Base-by-base conservation (phyloP, 2,329 filamentous ascomycete species). In the Tympanopsis confertula region DNA sequence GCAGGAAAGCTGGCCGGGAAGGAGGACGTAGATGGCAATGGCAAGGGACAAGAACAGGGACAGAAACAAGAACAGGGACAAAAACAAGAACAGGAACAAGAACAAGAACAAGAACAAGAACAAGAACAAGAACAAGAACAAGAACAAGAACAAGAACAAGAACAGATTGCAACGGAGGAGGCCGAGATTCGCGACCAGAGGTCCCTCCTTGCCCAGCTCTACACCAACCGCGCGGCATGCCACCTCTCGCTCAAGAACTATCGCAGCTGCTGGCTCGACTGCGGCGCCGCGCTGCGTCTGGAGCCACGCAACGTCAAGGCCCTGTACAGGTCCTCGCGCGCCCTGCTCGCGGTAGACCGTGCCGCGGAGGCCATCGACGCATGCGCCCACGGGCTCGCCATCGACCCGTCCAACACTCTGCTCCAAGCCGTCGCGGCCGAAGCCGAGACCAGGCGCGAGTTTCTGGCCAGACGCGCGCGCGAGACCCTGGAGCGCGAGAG, bases 191-290 rank as follows among this genome's bases (percentile, higher is more conserved):
- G 64, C 41, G 64, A 74, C 47, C 74, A 89, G 58, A 68, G 64
- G 35, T 61, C 67, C 39, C 66, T 83, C 36, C 73, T 88, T 40
- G 87, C 93, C 60, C 71, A 78, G 2, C 80, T 86, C 42, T 79
- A 88, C 56, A 75, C 82, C 44, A 98, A 98, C 60, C 78, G 91
- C 42, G 88, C 89, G 1, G 77, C 93, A 19, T 94, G 86, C 61
- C 84, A 96, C 56, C 68, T 98, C 43, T 82, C 87, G 57, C 69
- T 95, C 46, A 74, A 77, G 55, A 98, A 98, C 64, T 91, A 88
- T 62, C 80, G 89, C 45, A 81, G 78, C 44, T 87, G 83, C 61
- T 93, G 82, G 51, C 70, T 82, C 35, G 91, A 96, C 66, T 91
- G 88, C 58, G 83, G 81, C 2, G 69, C 76, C 5, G 82, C 85